Evolutionary conservation across 768 basidiomycete genomes (phyloP), one percentile per base, ranked within the genome.

Genomic region (Erythrobasidium yunnanense): DNA sequence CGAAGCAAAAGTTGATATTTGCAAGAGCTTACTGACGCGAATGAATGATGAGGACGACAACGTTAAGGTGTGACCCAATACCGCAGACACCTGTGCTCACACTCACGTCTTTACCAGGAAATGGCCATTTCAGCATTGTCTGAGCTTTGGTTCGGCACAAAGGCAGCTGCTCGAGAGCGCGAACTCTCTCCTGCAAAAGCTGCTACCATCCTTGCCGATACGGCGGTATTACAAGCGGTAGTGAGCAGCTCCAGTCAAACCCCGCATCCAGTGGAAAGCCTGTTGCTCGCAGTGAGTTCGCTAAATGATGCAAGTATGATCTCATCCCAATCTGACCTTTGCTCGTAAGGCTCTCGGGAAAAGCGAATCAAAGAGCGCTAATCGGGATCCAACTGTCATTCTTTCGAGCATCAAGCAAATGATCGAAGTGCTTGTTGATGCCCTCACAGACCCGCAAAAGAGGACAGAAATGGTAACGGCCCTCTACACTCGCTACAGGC

Each of bases 21-120:
- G 86, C 68, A 84, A 82, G 0, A 83, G 85, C 63, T 81, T 99
- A 22, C 85, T 95, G 1, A 78, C 85, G 33, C 83, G 92, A 15
- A 87, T 90, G 80, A 74, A 85, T 45, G 95, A 99, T 71, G 90
- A 95, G 73, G 95, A 99, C 73, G 91, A 96, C 50, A 84, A 84
- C 0, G 89, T 99, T 69, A 93, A 88, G 71, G 80, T 80, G 34
- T n/a, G n/a, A n/a, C n/a, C n/a, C n/a, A n/a, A n/a, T n/a, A n/a
- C n/a, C n/a, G n/a, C n/a, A n/a, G n/a, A n/a, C n/a, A n/a, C n/a
- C n/a, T n/a, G n/a, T n/a, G n/a, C n/a, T n/a, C n/a, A n/a, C n/a
- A n/a, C n/a, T n/a, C n/a, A n/a, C n/a, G 15, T 22, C n/a, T 23
- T 60, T 18, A 32, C 58, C 68, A 81, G 79, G 93, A 96, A 56